Evolutionary conservation across 805 yeast species (phyloP).

Genomic region (Candida golubevii): DNA sequence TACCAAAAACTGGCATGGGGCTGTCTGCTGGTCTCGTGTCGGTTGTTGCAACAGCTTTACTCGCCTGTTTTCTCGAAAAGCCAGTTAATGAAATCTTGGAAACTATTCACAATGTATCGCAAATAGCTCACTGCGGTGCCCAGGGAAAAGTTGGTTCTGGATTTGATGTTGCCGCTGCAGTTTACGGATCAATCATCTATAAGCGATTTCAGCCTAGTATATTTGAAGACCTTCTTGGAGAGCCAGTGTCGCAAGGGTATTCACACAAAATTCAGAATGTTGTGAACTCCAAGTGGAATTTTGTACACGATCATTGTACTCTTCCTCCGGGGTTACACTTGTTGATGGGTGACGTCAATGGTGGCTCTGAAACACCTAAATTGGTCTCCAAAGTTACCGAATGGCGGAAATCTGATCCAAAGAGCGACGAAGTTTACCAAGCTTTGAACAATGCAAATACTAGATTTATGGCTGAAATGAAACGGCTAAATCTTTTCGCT

Average conservation of each 20-base stretch:
- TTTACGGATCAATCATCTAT: constrained; percentile 83
- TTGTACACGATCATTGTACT: constrained; percentile 48
- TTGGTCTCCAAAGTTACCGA: constrained; percentile 68
- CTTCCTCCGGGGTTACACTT: constrained; percentile 68
- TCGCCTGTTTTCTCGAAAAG: constrained; percentile 31
- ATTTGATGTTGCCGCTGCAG: constrained; percentile 94
- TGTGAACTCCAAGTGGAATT: constrained; percentile 57
- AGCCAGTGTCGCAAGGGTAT: constrained; percentile 12
- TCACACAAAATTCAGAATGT: constrained; percentile 25
- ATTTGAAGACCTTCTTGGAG: constrained; percentile 37
- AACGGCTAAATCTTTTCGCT: constrained; percentile 33
- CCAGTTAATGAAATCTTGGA: constrained; percentile 16
- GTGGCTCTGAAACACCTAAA: constrained; percentile 93
- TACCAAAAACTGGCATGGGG: constrained; percentile 92
- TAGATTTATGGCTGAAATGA: constrained; percentile 48
- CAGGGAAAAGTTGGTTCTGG: constrained; percentile 97
- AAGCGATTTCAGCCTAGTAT: constrained; percentile 63
- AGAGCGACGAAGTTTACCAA: constrained; percentile 49
- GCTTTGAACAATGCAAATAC: constrained; percentile 57
- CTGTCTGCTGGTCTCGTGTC: constrained; percentile 93
- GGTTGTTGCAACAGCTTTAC: constrained; percentile 67
- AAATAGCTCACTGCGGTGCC: constrained; percentile 87
- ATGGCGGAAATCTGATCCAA: constrained; percentile 60
- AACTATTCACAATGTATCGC: constrained; percentile 78
- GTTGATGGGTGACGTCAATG: constrained; percentile 89